Conservation (phyloP, 768 basidiomycete species). For the Myochromella boudieri region DNA sequence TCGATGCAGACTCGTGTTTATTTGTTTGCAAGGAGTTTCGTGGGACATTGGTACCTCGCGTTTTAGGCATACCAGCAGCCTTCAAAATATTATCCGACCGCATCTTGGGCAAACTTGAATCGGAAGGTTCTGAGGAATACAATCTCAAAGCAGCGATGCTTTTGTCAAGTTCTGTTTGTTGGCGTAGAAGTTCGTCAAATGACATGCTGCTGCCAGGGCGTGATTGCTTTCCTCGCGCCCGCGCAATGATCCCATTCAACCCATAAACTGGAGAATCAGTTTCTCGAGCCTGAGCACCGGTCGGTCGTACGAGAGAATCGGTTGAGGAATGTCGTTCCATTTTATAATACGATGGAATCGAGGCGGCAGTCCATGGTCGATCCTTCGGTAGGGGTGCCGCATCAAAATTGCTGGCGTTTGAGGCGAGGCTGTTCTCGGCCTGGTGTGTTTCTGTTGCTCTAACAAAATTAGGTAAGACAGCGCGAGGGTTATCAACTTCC, state of each 20-base stretch:
- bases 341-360: constrained; percentile 35
- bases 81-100: background rate
- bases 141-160: constrained; percentile 59
- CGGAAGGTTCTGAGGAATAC: constrained; percentile 29
- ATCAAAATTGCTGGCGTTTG: background rate
- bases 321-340: constrained; percentile 5
- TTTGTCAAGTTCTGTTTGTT: constrained; percentile 63
- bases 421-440: background rate
- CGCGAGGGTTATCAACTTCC: background rate
- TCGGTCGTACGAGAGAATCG: background rate
- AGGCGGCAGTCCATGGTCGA: constrained; percentile 19
- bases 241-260: constrained; percentile 34
- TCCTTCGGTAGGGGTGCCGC: background rate
- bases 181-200: constrained; percentile 52
- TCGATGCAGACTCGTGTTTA: constrained; percentile 33
- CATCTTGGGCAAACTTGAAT: constrained; percentile 4
- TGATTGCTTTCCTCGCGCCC: constrained; percentile 13
- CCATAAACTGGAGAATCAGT: constrained; percentile 46
- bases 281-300: background rate
- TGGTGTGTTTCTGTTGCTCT: background rate
- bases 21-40: constrained; percentile 16
- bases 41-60: constrained; percentile 19
- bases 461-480: background rate
- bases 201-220: constrained; percentile 34
- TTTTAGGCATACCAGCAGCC: background rate